Evolutionary conservation across 257 asterid species (phyloP).

Genomic region (Lycium ferocissimum): DNA sequence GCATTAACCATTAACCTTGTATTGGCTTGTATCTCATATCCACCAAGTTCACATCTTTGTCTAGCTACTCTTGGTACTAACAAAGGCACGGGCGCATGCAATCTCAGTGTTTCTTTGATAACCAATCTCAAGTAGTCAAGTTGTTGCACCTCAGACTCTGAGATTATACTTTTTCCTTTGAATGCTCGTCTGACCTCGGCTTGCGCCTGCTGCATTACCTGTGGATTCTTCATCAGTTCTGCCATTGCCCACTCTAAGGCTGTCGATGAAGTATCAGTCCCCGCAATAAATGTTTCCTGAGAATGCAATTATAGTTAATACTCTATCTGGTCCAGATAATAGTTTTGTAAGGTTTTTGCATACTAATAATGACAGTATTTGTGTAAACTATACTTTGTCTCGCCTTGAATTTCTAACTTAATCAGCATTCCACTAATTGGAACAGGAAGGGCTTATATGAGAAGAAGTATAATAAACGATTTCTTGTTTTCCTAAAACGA

Average conservation of each 20-base stretch:
- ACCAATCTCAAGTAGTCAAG: slow-evolving; percentile 7
- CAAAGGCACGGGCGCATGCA: background rate
- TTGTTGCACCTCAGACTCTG: background rate
- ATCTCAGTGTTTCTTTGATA: slow-evolving; percentile 15
- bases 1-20: slow-evolving; percentile 39
- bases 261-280: slow-evolving; percentile 26
- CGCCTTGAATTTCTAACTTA: background rate
- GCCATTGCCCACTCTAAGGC: slow-evolving; percentile 27
- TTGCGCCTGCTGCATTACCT: background rate
- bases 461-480: background rate
- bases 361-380: background rate
- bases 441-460: background rate
- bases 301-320: slow-evolving; percentile 22
- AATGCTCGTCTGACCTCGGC: background rate
- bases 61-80: slow-evolving; percentile 26
- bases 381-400: background rate
- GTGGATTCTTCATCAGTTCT: slow-evolving; percentile 22
- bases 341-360: background rate
- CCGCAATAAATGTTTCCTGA: slow-evolving; percentile 24
- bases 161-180: slow-evolving; percentile 7
- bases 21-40: slow-evolving; percentile 33
- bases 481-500: background rate
- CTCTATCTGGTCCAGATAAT: background rate
- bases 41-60: slow-evolving; percentile 22
- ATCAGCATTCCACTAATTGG: background rate